Percentiles rank a stretch among this genome's conserved stretches.
Conservation (phyloP, 805 yeast genomes). For the Ogataea nakhonphanomensis region DNA sequence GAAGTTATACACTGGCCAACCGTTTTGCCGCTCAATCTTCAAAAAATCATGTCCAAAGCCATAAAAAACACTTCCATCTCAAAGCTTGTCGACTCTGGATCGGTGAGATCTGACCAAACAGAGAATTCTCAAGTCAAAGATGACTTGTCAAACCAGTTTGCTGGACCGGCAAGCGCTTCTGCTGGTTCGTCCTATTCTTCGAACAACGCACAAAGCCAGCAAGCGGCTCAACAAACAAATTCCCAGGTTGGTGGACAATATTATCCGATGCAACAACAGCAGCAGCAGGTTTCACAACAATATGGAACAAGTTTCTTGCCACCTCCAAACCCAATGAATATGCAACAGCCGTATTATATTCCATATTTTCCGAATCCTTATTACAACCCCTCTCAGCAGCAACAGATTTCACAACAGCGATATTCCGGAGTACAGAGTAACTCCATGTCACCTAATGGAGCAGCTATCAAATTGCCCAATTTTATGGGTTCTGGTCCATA, state of each 20-base stretch:
- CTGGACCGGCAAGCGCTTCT: constrained; percentile 9
- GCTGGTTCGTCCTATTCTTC: constrained; percentile 8
- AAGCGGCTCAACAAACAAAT: constrained; percentile 15
- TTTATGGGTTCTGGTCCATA: constrained; percentile 16
- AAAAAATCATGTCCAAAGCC: constrained; percentile 9
- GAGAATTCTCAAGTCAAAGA: constrained; percentile 2
- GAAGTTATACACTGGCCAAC: too few species aligned
- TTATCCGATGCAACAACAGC: constrained; percentile 14
- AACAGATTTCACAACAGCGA: constrained; percentile 22
- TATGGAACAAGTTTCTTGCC: constrained; percentile 24
- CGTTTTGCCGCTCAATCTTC: constrained; percentile 5
- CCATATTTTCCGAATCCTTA: constrained; percentile 25
- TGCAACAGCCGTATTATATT: constrained; percentile 24
- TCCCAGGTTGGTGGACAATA: constrained; percentile 16
- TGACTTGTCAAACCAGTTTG: constrained; percentile 10
- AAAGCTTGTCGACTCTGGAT: constrained; percentile 12
- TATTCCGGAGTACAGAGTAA: constrained; percentile 16
- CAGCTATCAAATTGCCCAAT: constrained; percentile 13
- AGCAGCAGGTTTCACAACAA: constrained; percentile 19
- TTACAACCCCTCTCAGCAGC: constrained; percentile 19
- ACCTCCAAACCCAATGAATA: constrained; percentile 25
- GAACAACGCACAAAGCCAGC: constrained; percentile 12
- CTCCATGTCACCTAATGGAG: constrained; percentile 9
- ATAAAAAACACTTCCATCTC: constrained; percentile 12
- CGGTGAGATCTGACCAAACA: not conserved